Evolutionary conservation across 352 stramenopile species (phyloP), one percentile per base, ranked within the genome.

Genomic region (Albugo laibachii): DNA sequence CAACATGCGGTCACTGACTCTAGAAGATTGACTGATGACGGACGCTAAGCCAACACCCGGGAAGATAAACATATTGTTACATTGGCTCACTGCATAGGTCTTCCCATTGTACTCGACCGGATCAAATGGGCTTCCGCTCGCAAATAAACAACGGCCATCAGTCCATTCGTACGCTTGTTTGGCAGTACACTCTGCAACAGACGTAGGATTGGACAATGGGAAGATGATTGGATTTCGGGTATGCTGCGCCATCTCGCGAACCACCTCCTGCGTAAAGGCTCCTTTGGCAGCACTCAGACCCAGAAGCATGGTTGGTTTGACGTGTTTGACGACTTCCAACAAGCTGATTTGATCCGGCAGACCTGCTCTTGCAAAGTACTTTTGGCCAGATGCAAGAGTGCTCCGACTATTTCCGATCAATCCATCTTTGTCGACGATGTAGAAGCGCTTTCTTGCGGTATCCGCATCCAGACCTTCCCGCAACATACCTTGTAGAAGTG

Each of bases 51-150:
- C 93, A 39, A 98, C 63, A 39, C 83, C 95, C 27, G 94, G 93
- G 69, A 99, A 99, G 55, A 98, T 93, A 61, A 97, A 98, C 78
- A 96, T 92, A 63, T 97, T 97, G 79, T 97, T 97, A 60, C 80
- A 87, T 62, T 96, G 85, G 52, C 72, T 85, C 55, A 85, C 66
- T 20, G 61, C 56, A 61, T 88, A 83, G 48, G 65, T 51, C 47
- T 74, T 73, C 36, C 87, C 92, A 43, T 95, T 73, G 57, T 73
- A 86, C 51, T 74, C 50, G 16, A 98, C 88, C 1, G 88, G 80
- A 37, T 85, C 74, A 69, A 99, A 98, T 21, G 94, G 93, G 53
- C 79, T 96, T 34, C 94, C 95, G 49, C 78, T 95, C 2, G 93
- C 94, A 65, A 98, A 98, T 24, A 98, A 87, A 50, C 82, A 94